These are phyloP conservation scores for Saccharomycopsis olivae DNA, from an alignment of 805 yeast species.

Conservation along the genomic window DNA sequence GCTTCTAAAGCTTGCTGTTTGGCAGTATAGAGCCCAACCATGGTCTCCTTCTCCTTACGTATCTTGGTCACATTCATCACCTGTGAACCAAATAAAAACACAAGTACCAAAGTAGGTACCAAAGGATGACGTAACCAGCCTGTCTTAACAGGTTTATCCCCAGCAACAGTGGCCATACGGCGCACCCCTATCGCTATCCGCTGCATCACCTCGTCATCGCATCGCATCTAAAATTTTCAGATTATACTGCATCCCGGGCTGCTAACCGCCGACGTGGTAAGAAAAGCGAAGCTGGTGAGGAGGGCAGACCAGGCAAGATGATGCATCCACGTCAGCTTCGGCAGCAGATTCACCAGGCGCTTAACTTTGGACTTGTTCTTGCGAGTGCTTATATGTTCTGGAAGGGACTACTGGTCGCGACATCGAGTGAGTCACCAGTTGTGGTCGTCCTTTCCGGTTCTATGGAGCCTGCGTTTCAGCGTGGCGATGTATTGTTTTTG, in stretches of 20 bases:
- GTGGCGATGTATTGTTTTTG: constrained; percentile 87
- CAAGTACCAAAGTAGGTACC: constrained; percentile 30
- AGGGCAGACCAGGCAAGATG: constrained; percentile 8
- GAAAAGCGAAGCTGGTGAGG: no score
- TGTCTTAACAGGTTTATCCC: background rate
- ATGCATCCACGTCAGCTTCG: constrained; percentile 17
- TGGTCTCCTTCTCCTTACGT: constrained; percentile 29
- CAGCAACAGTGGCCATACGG: background rate
- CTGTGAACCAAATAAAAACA: constrained; percentile 37
- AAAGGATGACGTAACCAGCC: constrained; percentile 19
- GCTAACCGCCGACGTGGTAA: no score
- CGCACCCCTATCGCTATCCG: background rate
- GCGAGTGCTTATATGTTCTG: constrained; percentile 88
- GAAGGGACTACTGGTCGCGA: constrained; percentile 66
- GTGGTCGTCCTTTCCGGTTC: constrained; percentile 97
- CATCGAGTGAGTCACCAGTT: constrained; percentile 84
- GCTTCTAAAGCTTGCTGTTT: constrained; percentile 29
- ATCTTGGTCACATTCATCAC: constrained; percentile 35
- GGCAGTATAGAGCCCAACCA: constrained; percentile 29
- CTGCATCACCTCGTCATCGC: no score
- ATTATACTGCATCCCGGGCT: no score
- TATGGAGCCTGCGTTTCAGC: constrained; percentile 98
- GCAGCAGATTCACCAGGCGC: constrained; percentile 22
- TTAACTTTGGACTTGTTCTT: constrained; percentile 67
- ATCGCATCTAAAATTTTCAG: no score